phyloP scores from a whole-genome alignment of 208 protist genomes.

The Porcisia hertigi region DNA sequence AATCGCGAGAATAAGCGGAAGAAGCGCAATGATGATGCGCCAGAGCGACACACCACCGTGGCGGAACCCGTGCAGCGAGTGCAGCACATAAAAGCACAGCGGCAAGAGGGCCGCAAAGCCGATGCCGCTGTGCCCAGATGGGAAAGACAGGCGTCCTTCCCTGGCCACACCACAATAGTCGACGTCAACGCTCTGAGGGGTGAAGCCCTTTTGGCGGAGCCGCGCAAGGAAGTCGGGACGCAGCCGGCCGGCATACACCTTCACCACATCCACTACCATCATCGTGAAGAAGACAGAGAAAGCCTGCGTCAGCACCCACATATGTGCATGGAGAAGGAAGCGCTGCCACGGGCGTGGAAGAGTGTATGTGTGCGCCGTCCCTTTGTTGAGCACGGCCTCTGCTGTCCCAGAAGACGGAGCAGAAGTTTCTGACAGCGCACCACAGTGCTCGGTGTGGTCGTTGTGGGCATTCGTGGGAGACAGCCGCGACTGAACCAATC shows the following conservation, averaged over 20 bases:
- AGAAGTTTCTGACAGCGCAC: background rate
- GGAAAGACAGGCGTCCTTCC: constrained; percentile 83
- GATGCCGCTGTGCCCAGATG: constrained; percentile 87
- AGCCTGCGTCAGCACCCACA: constrained; percentile 60
- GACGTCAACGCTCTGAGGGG: background rate
- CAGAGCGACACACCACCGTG: constrained; percentile 42
- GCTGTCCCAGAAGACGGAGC: background rate
- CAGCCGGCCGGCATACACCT: constrained; percentile 67
- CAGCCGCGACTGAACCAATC: background rate
- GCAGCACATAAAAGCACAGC: constrained; percentile 74
- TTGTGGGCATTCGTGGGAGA: background rate
- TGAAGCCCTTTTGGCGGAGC: constrained; percentile 27
- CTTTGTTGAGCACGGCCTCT: background rate
- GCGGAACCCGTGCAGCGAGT: constrained; percentile 40
- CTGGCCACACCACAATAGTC: constrained; percentile 37
- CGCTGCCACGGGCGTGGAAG: constrained; percentile 10
- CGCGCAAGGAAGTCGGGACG: constrained; percentile 67
- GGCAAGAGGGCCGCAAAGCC: constrained; percentile 72
- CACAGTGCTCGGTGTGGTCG: background rate
- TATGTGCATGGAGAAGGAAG: constrained; percentile 36
- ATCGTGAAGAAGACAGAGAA: constrained; percentile 50
- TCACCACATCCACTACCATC: constrained; percentile 47
- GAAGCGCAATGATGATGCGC: constrained; percentile 39
- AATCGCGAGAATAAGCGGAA: constrained; percentile 58
- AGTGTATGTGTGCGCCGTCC: background rate